Conservation (phyloP, 805 yeast genomes). For the Cyberlindnera mrakii region DNA sequence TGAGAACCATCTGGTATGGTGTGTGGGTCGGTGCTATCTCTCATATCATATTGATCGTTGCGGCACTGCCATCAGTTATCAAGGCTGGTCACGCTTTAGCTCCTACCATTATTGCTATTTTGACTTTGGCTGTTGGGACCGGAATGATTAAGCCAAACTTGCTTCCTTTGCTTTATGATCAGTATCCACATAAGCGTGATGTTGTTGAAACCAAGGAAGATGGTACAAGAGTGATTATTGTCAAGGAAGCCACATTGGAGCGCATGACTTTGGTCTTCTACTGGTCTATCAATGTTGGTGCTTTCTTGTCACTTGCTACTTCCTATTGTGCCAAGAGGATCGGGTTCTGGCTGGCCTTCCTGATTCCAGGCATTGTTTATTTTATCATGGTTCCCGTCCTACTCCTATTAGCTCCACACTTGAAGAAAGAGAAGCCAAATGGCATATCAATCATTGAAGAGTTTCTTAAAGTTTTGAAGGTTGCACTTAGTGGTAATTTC, state of each 20-base stretch:
- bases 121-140: constrained; percentile 65
- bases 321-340: constrained; percentile 60
- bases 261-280: constrained; percentile 73
- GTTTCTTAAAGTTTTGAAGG: constrained; percentile 33
- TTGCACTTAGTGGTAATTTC: constrained; percentile 37
- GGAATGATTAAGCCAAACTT: constrained; percentile 74
- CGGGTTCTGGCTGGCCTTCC: constrained; percentile 71
- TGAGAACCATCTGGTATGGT: constrained; percentile 58
- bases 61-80: constrained; percentile 57
- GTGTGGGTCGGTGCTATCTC: constrained; percentile 56
- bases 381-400: constrained; percentile 45
- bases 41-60: constrained; percentile 56
- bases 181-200: constrained; percentile 55
- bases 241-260: constrained; percentile 67
- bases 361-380: constrained; percentile 60
- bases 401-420: constrained; percentile 23
- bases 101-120: constrained; percentile 42
- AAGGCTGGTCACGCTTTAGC: constrained; percentile 48
- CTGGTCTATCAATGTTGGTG: constrained; percentile 69
- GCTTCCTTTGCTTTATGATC: constrained; percentile 72
- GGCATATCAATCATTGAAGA: constrained; percentile 38
- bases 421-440: constrained; percentile 23
- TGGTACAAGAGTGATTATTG: constrained; percentile 65
- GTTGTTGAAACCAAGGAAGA: constrained; percentile 48
- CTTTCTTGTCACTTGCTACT: constrained; percentile 70